These are phyloP conservation scores for Coemansia javaensis DNA, from an alignment of 192 early-diverging fungal species.

Conservation along the genomic window DNA sequence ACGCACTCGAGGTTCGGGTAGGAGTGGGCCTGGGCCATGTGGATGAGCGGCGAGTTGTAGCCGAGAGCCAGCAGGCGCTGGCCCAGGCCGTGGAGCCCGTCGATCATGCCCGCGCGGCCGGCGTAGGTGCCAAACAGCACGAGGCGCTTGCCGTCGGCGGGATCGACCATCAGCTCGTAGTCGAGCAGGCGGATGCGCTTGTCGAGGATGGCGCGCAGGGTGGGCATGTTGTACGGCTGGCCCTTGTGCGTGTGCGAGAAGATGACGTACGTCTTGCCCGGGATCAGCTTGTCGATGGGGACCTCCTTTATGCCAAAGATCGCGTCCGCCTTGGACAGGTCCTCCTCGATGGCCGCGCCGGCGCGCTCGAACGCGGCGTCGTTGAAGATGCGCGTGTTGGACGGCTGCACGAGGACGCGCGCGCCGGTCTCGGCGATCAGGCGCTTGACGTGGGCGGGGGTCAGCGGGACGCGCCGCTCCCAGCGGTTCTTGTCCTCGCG, in stretches of 20 bases:
- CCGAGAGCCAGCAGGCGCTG: constrained; percentile 84
- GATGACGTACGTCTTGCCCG: constrained; percentile 86
- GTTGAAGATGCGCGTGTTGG: constrained; percentile 84
- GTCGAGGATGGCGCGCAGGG: constrained; percentile 82
- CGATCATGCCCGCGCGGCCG: constrained; percentile 93
- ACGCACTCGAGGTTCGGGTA: constrained; percentile 66
- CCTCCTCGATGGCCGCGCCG: constrained; percentile 81
- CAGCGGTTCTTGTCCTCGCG: constrained; percentile 96
- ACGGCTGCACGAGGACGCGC: constrained; percentile 86
- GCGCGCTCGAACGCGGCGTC: constrained; percentile 80
- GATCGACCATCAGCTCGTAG: constrained; percentile 91
- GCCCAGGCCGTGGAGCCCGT: constrained; percentile 87
- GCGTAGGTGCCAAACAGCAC: constrained; percentile 93
- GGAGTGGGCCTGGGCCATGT: constrained; percentile 68
- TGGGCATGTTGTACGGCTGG: constrained; percentile 88
- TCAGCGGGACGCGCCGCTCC: constrained; percentile 90
- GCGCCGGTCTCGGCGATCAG: constrained; percentile 82
- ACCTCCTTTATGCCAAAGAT: constrained; percentile 98
- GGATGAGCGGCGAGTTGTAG: constrained; percentile 91
- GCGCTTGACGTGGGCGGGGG: constrained; percentile 77
- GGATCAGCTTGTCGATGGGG: constrained; percentile 71
- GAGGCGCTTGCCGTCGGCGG: constrained; percentile 60
- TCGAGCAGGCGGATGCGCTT: constrained; percentile 90
- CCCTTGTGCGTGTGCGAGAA: constrained; percentile 99
- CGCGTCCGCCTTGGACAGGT: constrained; percentile 81